A percentile compares a stretch with the other conserved stretches of the same genome.
phyloP scores from a whole-genome alignment of 176 grass and related monocot genomes.

The Poa pratensis region DNA sequence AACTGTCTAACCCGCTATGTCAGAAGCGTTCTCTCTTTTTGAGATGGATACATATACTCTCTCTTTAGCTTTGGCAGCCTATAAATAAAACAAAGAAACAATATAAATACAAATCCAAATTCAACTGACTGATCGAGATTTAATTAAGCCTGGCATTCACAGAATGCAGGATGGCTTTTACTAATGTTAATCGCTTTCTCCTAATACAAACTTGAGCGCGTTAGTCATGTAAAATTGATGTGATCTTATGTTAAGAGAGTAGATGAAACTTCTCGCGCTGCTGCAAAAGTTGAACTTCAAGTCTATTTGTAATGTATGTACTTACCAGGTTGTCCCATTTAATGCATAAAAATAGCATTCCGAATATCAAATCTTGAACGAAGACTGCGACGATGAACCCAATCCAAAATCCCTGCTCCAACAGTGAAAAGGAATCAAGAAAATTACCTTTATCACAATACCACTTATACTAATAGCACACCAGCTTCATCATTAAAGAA shows the following conservation, averaged over 20 bases:
- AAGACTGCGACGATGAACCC: not conserved
- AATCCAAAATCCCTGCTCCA: conserved; percentile 26
- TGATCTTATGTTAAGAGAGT: not conserved
- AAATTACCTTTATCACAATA: not conserved
- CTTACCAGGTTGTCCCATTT: conserved; percentile 22
- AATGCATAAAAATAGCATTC: not conserved
- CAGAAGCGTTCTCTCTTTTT: not conserved
- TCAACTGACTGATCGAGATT: not conserved
- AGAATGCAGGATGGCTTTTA: not conserved
- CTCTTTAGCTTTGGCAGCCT: conserved; percentile 2
- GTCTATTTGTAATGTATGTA: not conserved
- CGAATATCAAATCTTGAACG: conserved; percentile 15
- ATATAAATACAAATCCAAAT: not conserved
- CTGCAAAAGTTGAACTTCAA: no score
- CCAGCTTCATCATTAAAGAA: not conserved
- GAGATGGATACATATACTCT: not conserved
- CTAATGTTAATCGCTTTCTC: not conserved
- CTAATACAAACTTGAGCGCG: not conserved
- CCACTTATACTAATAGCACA: not conserved
- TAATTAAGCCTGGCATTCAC: not conserved
- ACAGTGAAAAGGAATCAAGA: not conserved
- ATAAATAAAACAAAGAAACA: not conserved
- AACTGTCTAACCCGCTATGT: not conserved
- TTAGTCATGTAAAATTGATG: not conserved
- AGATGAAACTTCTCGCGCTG: not conserved